Evolutionary conservation across 257 asterid genomes (phyloP).

Genomic region (Jacaranda copaia): DNA sequence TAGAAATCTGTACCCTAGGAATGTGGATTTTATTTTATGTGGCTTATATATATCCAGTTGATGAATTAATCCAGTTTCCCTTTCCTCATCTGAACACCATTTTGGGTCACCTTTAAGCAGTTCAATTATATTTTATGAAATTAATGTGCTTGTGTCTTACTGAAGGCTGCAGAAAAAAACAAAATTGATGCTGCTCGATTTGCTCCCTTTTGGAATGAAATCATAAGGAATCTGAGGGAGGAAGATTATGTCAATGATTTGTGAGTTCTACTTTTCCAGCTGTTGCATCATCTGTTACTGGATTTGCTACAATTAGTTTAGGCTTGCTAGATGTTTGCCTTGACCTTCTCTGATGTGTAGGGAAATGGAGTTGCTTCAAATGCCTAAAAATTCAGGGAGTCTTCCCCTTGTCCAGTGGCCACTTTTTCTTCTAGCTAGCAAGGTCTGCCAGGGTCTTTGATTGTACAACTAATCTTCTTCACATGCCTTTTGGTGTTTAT

Average conservation of each 20-base stretch:
- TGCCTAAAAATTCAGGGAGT: conserved; percentile 82
- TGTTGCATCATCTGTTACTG: conserved; percentile 30
- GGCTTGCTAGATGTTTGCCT: conserved; percentile 31
- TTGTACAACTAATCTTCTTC: conserved; percentile 21
- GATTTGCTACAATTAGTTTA: conserved; percentile 18
- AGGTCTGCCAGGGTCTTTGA: conserved; percentile 57
- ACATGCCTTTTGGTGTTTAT: conserved; percentile 31
- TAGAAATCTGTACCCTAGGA: not conserved
- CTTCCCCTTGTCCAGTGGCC: conserved; percentile 95
- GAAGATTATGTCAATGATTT: conserved; percentile 81
- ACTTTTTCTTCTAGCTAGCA: conserved; percentile 93
- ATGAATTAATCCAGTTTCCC: conserved; percentile 24
- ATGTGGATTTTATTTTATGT: conserved; percentile 8
- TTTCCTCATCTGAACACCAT: conserved; percentile 6
- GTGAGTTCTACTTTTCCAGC: conserved; percentile 57
- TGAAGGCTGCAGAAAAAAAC: conserved; percentile 67
- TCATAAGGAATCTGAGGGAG: conserved; percentile 83
- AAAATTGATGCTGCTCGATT: conserved; percentile 86
- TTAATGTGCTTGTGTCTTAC: conserved; percentile 35
- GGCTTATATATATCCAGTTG: conserved; percentile 11
- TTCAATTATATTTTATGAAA: conserved; percentile 31
- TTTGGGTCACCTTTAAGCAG: conserved; percentile 19
- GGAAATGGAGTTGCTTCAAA: conserved; percentile 92
- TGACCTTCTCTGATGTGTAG: conserved; percentile 46
- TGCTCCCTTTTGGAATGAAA: conserved; percentile 99